Base-by-base conservation (phyloP, 139 green algal species). In the Haematococcus lacustris region DNA sequence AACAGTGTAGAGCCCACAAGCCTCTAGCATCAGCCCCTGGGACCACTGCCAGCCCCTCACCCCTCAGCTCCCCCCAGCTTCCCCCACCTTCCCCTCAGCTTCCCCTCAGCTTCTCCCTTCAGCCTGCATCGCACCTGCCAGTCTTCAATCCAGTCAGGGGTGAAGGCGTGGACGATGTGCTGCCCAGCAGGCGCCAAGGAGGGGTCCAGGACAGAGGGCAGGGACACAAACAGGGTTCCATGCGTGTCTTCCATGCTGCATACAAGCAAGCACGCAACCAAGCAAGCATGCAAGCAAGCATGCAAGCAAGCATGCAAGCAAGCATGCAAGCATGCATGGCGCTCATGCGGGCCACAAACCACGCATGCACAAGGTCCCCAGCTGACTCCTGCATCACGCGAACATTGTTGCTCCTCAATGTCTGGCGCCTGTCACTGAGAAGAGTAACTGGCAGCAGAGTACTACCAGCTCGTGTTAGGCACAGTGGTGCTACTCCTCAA, bases 131-230 rank as follows among this genome's bases (percentile, higher is more conserved):
- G 21, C 71, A 87, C 83, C 86, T 87, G 69, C 84, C 86, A 98
- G 62, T 88, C 76, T 59, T 98, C 91, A 0, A 98, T 91, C 89
- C 90, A 98, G 70, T 97, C 91, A 32, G 90, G 90, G 0, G 93
- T 95, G 83, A 98, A 98, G 76, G 90, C 88, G 80, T 98, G 94
- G 40, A 98, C 85, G 40, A 95, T 85, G 83, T 98, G 94, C 7
- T 82, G 84, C 0, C 88, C 90, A 1, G 78, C 57, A 0, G 94
- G 94, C 21, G 87, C 92, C 47, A 98, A 66, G 1, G 73, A 87
- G n/a, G 91, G 81, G 85, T 98, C 94, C 37, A 98, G 83, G 38
- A 98, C 66, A 0, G 93, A 92, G 38, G 94, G 94, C 70, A 98
- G 93, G 59, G 85, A 94, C 38, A 98, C 88, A 79, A 98, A 98